Percentiles rank a stretch among this genome's conserved stretches.
These are phyloP conservation scores for Trichophyton mentagrophytes DNA, from an alignment of 2,329 filamentous ascomycete genomes.

Conservation along the genomic window DNA sequence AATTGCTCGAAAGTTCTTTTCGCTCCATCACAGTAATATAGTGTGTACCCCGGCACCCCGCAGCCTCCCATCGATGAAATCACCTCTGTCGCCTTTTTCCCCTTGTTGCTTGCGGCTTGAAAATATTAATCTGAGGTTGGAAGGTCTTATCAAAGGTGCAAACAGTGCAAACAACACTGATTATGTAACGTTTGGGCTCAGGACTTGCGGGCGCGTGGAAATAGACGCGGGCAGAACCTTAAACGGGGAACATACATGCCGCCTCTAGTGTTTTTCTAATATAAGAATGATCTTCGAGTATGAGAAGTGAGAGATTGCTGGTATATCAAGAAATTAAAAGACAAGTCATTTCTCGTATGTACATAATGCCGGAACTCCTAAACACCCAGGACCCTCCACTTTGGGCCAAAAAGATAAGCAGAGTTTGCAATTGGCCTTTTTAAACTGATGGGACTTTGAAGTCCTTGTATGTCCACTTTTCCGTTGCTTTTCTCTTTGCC, in stretches of 20 bases:
- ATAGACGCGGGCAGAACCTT: neutral
- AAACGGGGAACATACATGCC: neutral
- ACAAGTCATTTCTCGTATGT: neutral
- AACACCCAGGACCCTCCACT: neutral
- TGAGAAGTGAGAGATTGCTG: no score
- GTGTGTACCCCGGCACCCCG: neutral
- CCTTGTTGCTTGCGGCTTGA: neutral
- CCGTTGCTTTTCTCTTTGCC: constrained; percentile 65
- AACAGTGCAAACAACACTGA: neutral
- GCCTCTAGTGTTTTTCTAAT: no score
- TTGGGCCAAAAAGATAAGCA: neutral
- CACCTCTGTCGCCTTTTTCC: no score
- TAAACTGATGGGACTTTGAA: constrained; percentile 44
- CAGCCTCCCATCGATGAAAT: neutral
- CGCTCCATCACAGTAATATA: constrained; percentile 27
- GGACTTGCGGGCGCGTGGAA: neutral
- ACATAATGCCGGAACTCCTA: neutral
- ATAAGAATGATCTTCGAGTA: no score
- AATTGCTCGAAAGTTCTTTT: constrained; percentile 36
- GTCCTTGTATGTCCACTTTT: constrained; percentile 98
- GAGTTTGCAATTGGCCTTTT: neutral
- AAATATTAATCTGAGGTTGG: neutral
- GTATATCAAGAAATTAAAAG: neutral
- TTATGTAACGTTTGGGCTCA: neutral
- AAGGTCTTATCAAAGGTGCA: neutral